Base-by-base conservation (phyloP, 352 stramenopile genomes). In the Globisporangium abappressorium region DNA sequence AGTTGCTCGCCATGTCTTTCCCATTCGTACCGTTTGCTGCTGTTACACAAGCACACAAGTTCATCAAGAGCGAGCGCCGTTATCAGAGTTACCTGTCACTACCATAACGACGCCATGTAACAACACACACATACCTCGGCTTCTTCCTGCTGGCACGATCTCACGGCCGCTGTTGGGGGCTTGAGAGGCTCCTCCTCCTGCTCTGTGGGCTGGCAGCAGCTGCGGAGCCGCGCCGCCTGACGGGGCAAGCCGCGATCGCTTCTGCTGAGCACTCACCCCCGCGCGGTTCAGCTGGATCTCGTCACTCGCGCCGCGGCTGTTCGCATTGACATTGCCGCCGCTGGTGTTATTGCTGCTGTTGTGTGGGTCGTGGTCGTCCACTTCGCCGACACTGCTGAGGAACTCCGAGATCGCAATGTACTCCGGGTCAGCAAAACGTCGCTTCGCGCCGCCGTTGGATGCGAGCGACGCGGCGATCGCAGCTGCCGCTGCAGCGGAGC, bases 371-470 rank as follows among this genome's bases (percentile, higher is more conserved):
- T 64, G 57, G n/a, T 87, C 83, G 69, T 90, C 81, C 56, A 89
- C 81, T 61, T 91, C 82, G 62, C 57, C 76, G 70, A 92, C 87
- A 51, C 77, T 87, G 41, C 81, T 83, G 53, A 91, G 72, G 60
- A 92, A 66, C 68, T 90, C 84, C 30, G 85, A 87, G 60, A 92
- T 78, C 26, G 81, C 82, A 18, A 79, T 79, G 33, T 89, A 84
- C 69, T 92, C 82, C 1, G 78, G 82, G 46, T 92, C 84, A 2
- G 78, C 66, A 55, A 77, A 77, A 12, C 72, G 70, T 22, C 72
- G 69, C 62, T 79, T 77, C 15, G 33, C 30, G 8, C 33, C 34
- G 28, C 38, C 41, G 46, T 36, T 66, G 0, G 47, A 33, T 2
- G 58, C 65, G 26, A 66, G 57, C 24, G 65, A 62, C 18, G 66